Evolutionary conservation across 805 yeast genomes (phyloP).

Genomic region (Ogataea saltuana): DNA sequence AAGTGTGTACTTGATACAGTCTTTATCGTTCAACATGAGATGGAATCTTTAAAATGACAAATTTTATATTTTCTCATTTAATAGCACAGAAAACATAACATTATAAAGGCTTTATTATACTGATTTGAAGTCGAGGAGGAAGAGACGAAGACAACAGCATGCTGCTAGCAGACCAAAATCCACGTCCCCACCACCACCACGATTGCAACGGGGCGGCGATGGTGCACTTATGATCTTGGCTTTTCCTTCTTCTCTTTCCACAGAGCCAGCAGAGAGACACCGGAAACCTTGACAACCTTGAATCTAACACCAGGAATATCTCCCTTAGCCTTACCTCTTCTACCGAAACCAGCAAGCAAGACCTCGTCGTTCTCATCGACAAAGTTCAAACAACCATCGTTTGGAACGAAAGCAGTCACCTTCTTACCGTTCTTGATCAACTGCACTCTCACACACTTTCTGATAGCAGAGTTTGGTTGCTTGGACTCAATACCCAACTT

Average conservation of each 20-base stretch:
- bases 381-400: constrained; percentile 99
- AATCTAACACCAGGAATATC: constrained; percentile 99
- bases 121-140: constrained; percentile 7
- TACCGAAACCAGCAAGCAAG: constrained; percentile 99
- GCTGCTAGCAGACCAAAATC: neutral
- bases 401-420: constrained; percentile 99
- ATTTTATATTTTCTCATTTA: constrained; percentile 10
- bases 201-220: constrained; percentile 3
- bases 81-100: constrained; percentile 9
- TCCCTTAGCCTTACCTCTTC: constrained; percentile 99
- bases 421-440: constrained; percentile 99
- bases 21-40: neutral
- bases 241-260: constrained; percentile 99
- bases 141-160: neutral
- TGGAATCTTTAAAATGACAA: constrained; percentile 10
- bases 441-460: constrained; percentile 99
- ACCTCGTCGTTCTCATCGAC: constrained; percentile 99
- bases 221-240: constrained; percentile 87
- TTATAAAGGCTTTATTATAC: constrained; percentile 12
- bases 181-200: constrained; percentile 4
- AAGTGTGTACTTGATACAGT: constrained; percentile 1
- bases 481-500: constrained; percentile 99
- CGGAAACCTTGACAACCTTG: constrained; percentile 99
- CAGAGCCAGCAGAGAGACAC: constrained; percentile 98
- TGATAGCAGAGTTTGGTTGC: constrained; percentile 99